These are phyloP conservation scores for Fusarium pininemorale DNA, from an alignment of 2,329 filamentous ascomycete genomes.

Conservation along the genomic window DNA sequence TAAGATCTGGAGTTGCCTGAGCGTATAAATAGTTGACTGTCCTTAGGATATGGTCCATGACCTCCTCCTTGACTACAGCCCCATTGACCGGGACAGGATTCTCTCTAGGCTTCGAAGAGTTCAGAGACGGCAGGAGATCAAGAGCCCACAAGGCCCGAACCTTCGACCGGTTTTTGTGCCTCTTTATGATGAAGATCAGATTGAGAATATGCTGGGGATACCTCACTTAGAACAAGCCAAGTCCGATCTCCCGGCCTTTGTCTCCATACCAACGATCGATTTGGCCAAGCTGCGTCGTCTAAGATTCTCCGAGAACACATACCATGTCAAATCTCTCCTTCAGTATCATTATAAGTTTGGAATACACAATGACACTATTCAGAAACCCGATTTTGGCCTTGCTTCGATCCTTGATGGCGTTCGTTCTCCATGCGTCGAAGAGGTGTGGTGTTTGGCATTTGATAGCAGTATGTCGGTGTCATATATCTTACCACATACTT, in stretches of 20 bases:
- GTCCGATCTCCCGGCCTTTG: neutral
- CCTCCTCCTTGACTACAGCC: neutral
- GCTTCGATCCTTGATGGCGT: neutral
- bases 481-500: too few species aligned
- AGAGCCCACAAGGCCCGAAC: neutral
- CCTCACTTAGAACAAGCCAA: neutral
- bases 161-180: neutral
- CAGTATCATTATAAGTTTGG: neutral
- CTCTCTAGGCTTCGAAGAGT: neutral
- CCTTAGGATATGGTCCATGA: neutral
- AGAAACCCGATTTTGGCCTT: neutral
- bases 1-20: too few species aligned
- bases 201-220: neutral
- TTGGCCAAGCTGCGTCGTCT: too few species aligned
- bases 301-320: too few species aligned
- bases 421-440: neutral
- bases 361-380: neutral
- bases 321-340: neutral
- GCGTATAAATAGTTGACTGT: neutral
- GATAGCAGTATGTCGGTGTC: neutral
- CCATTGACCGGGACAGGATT: neutral
- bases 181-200: neutral
- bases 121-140: neutral
- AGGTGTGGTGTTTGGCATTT: neutral
- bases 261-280: neutral